These are phyloP conservation scores for Boletus eberwhitei DNA, from an alignment of 768 basidiomycete genomes.

Conservation along the genomic window DNA sequence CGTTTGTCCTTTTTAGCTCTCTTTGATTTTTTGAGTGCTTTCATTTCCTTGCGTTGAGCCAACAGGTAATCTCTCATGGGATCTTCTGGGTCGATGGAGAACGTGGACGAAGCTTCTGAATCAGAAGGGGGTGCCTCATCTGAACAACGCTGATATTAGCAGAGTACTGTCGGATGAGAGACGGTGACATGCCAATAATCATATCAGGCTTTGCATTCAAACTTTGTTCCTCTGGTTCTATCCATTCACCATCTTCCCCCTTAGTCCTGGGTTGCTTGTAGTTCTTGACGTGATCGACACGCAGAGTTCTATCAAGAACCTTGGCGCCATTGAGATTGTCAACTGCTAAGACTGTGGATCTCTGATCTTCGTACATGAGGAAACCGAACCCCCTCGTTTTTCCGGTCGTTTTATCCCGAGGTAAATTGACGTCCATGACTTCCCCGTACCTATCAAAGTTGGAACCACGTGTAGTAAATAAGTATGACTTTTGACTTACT, in stretches of 20 bases:
- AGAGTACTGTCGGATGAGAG: background rate
- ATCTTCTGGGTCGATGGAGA: constrained; percentile 89
- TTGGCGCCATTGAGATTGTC: constrained; percentile 97
- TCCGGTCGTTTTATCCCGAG: constrained; percentile 89
- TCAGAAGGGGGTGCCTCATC: constrained; percentile 58
- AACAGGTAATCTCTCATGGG: constrained; percentile 95
- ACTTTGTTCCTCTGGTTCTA: constrained; percentile 80
- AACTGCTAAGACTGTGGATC: constrained; percentile 92
- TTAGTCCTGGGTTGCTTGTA: constrained; percentile 85
- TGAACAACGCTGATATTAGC: constrained; percentile 23
- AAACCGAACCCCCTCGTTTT: constrained; percentile 92
- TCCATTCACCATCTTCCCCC: constrained; percentile 80
- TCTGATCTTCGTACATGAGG: constrained; percentile 98
- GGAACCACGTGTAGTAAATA: background rate
- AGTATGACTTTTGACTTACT: constrained; percentile 52
- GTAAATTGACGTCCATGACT: constrained; percentile 91
- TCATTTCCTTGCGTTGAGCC: constrained; percentile 68
- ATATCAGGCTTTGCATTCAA: constrained; percentile 82
- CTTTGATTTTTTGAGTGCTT: constrained; percentile 57
- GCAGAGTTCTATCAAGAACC: constrained; percentile 79
- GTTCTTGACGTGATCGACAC: constrained; percentile 89
- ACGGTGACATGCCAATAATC: constrained; percentile 50
- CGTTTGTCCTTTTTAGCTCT: constrained; percentile 61
- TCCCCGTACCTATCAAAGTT: constrained; percentile 78
- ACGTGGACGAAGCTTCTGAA: constrained; percentile 59